Conservation (phyloP, 257 asterid genomes). For the Striga asiatica region DNA sequence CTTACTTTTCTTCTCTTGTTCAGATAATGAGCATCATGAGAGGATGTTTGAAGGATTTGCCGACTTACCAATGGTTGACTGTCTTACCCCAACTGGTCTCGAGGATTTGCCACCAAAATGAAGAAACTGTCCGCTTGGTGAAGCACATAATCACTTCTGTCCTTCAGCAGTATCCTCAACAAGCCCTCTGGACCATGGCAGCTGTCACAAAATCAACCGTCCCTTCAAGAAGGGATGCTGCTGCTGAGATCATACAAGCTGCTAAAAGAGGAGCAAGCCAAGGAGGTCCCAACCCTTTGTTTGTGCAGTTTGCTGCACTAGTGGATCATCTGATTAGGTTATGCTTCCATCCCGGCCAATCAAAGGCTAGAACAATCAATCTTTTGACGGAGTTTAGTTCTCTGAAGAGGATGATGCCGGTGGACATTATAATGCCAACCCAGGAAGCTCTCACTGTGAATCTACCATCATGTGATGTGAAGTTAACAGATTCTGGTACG, state of each 20-base stretch:
- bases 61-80: conserved; percentile 91
- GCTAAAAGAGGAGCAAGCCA: conserved; percentile 66
- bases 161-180: conserved; percentile 83
- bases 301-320: conserved; percentile 70
- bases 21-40: conserved; percentile 85
- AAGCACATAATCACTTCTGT: conserved; percentile 79
- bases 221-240: conserved; percentile 85
- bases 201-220: conserved; percentile 95
- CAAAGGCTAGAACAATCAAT: conserved; percentile 67
- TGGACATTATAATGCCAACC: conserved; percentile 89
- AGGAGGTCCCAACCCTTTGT: conserved; percentile 58
- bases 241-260: conserved; percentile 92
- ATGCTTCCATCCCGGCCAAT: conserved; percentile 89
- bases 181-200: conserved; percentile 98
- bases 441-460: conserved; percentile 79
- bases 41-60: conserved; percentile 84
- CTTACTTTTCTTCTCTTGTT: conserved; percentile 19
- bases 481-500: conserved; percentile 36
- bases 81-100: conserved; percentile 96
- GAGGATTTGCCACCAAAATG: conserved; percentile 97
- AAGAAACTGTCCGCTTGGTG: conserved; percentile 72
- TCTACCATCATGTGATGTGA: conserved; percentile 55
- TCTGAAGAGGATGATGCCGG: conserved; percentile 93
- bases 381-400: conserved; percentile 86
- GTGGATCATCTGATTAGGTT: conserved; percentile 84